Evolutionary conservation across 148 eudicot species (phyloP), one percentile per base, ranked within the genome.

Genomic region (Diospyros lotus): DNA sequence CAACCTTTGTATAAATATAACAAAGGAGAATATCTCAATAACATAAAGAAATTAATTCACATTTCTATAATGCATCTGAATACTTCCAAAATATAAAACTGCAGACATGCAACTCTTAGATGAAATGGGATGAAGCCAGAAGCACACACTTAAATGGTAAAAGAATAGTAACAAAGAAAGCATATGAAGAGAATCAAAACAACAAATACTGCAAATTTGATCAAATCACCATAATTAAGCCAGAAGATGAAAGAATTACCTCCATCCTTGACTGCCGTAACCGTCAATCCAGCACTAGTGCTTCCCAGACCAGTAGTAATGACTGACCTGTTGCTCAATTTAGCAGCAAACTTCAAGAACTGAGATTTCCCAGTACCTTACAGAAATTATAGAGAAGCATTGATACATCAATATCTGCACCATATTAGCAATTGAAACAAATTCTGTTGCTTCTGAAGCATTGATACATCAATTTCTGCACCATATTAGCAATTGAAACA

Each of bases 221-320:
- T 48, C 8, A 48, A 48, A 48, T 28, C 4, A 48, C 8, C 4
- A 48, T 8, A 1, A 48, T 13, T 14, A 50, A 64, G n/a, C 67
- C 67, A 64, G 15, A 41, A 12, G 59, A 38, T 4, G 6, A 69
- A 56, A 44, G 53, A 69, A 59, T 14, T 61, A 76, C 98, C 98
- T 55, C 91, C 86, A 82, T 95, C 98, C 77, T 90, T 95, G 56
- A 95, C 97, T 4, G 98, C 98, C 58, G 98, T 95, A 63, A 95
- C 98, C 66, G 97, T 95, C 75, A 95, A 80, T 43, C 98, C 98
- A 61, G 98, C 98, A 82, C 98, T 95, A 43, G 97, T 95, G 83
- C 96, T 90, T 76, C 97, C 98, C 72, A 95, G 76, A 48, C 98
- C 98, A 71, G 91, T 94, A 39, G 98, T 94, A 42, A 94, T 89